A percentile compares a stretch with the other conserved stretches of the same genome.
Conservation (phyloP, 306 rosid genomes). For the Morella rubra region DNA sequence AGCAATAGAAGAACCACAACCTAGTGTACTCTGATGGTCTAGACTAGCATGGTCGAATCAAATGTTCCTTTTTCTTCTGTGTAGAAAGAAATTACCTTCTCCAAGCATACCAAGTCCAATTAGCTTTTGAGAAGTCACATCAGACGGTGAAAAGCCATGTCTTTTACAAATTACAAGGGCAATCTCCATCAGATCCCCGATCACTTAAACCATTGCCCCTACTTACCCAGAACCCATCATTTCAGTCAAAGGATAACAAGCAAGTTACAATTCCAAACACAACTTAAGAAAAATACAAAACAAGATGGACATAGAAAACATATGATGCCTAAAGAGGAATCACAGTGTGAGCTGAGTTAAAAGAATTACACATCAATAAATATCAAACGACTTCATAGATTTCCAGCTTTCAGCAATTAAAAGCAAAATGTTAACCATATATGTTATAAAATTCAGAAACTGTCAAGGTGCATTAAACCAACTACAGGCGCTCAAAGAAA, state of each 20-base stretch:
- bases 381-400: neutral
- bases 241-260: neutral
- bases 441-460: neutral
- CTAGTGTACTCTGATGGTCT: too few relatives aligned
- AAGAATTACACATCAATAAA: neutral
- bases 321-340: neutral
- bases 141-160: neutral
- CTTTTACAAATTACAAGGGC: neutral
- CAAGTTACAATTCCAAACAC: neutral
- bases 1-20: too few relatives aligned
- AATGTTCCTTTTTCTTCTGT: too few relatives aligned
- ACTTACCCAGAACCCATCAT: neutral
- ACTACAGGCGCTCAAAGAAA: neutral
- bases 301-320: neutral
- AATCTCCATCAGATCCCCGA: neutral
- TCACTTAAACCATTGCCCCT: neutral
- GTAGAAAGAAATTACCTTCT: too few relatives aligned
- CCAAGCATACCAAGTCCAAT: too few relatives aligned
- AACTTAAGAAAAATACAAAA: neutral
- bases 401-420: neutral
- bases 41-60: too few relatives aligned
- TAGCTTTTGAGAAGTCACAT: too few relatives aligned
- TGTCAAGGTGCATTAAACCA: neutral
- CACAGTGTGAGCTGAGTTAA: neutral
- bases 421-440: neutral